Percentiles rank a stretch among this genome's conserved stretches.
Conservation (phyloP, 768 basidiomycete genomes). For the Mycena chlorophos region DNA sequence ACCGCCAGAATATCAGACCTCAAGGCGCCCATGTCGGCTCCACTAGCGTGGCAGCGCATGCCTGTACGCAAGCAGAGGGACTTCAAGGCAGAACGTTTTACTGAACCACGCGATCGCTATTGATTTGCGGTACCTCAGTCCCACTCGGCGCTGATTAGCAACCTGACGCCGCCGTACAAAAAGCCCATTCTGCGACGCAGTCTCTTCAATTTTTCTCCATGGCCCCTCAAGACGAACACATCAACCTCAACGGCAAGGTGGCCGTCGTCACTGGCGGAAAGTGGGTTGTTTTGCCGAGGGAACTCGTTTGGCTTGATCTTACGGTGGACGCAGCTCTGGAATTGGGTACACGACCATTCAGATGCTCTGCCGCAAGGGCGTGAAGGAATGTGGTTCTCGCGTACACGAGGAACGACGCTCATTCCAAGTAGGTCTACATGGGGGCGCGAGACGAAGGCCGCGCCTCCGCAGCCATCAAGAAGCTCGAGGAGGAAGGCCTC, state of each 20-base stretch:
- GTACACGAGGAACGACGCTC: too few relatives aligned
- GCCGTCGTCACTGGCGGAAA: conserved; percentile 53
- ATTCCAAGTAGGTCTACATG: conserved; percentile 26
- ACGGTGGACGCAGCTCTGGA: conserved; percentile 30
- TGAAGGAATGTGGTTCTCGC: conserved; percentile 30
- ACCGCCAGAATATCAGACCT: too few relatives aligned
- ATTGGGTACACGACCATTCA: conserved; percentile 40
- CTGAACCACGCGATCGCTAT: too few relatives aligned
- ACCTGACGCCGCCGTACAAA: too few relatives aligned
- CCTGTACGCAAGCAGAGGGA: too few relatives aligned
- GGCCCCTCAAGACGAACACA: conserved; percentile 39
- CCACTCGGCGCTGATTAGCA: too few relatives aligned
- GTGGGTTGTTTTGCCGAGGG: conserved; percentile 26
- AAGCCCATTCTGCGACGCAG: too few relatives aligned
- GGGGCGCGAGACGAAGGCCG: conserved; percentile 35
- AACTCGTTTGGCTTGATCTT: neutral
- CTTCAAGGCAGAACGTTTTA: too few relatives aligned
- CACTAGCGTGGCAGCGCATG: too few relatives aligned
- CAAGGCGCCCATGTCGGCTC: too few relatives aligned
- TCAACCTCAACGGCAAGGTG: conserved; percentile 48
- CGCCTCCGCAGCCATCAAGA: conserved; percentile 32
- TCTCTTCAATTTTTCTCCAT: too few relatives aligned
- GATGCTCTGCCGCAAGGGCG: conserved; percentile 41
- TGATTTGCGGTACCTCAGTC: too few relatives aligned
- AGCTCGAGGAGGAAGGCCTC: conserved; percentile 34